These are phyloP conservation scores for Sugiyamaella japonica DNA, from an alignment of 1,139 yeast species.

Conservation along the genomic window DNA sequence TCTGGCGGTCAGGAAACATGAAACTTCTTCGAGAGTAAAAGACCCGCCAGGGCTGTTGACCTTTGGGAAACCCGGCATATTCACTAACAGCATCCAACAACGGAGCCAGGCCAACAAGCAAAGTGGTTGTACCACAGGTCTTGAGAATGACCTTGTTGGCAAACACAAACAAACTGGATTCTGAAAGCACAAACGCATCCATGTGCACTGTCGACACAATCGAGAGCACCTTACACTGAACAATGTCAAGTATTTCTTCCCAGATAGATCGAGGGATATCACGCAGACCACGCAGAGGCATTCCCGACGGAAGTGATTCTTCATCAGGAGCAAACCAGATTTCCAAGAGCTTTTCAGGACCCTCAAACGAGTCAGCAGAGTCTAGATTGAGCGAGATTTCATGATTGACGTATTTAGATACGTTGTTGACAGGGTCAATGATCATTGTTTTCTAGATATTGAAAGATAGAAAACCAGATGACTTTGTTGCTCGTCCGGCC, in stretches of 20 bases:
- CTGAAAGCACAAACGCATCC: conserved; percentile 87
- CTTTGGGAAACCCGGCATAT: conserved; percentile 46
- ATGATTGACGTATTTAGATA: conserved; percentile 59
- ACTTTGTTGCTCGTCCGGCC: conserved; percentile 4
- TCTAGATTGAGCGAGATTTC: conserved; percentile 77
- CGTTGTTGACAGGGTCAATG: conserved; percentile 25
- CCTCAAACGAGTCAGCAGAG: conserved; percentile 91
- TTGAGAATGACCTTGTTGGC: conserved; percentile 82
- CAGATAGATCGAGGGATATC: conserved; percentile 65
- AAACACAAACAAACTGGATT: conserved; percentile 86
- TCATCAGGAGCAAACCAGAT: conserved; percentile 74
- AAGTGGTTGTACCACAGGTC: conserved; percentile 96
- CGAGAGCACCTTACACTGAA: conserved; percentile 85
- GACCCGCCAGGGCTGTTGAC: conserved; percentile 55
- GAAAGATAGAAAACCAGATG: neutral
- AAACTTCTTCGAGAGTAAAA: conserved; percentile 90
- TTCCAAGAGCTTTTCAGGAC: conserved; percentile 92
- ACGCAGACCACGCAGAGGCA: conserved; percentile 50
- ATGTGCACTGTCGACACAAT: conserved; percentile 63
- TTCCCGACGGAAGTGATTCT: conserved; percentile 38
- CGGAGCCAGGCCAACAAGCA: conserved; percentile 71
- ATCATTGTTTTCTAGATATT: conserved; percentile 26
- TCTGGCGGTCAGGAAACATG: conserved; percentile 88
- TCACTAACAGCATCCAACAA: conserved; percentile 55
- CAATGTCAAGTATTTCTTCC: conserved; percentile 74